Evolutionary conservation across 1,139 yeast genomes (phyloP).

Genomic region (Suzukiozyma palmioleophila): DNA sequence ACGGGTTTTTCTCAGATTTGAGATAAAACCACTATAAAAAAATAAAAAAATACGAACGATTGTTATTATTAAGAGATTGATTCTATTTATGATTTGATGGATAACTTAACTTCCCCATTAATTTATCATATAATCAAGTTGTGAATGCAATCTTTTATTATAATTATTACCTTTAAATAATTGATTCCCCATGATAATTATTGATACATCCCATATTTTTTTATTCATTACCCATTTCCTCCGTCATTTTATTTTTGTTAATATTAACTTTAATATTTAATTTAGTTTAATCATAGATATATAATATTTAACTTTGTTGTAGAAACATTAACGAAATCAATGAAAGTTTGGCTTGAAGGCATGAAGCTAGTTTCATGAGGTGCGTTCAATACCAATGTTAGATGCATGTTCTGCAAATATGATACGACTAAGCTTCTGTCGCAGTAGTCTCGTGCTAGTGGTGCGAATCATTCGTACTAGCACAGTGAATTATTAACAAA

Average conservation of each 20-base stretch:
- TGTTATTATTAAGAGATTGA: slow-evolving; percentile 1
- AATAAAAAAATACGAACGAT: slow-evolving; percentile 1
- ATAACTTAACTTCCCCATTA: slow-evolving; percentile 3
- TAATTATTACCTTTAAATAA: slow-evolving; percentile 2
- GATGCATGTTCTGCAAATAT: no score
- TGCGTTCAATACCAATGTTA: no score
- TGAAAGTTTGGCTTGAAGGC: no score
- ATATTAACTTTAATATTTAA: slow-evolving; percentile 3
- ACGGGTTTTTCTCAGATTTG: not conserved
- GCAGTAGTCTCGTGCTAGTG: no score
- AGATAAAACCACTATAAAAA: not conserved
- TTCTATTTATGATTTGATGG: not conserved
- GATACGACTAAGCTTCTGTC: no score
- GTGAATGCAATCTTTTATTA: not conserved
- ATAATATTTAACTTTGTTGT: slow-evolving; percentile 2
- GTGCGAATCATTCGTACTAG: no score
- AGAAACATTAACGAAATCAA: not conserved
- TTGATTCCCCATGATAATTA: slow-evolving; percentile 5
- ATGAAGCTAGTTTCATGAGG: no score
- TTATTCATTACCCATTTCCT: slow-evolving; percentile 3
- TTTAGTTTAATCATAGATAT: slow-evolving; percentile 4
- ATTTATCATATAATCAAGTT: not conserved
- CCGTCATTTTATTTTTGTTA: slow-evolving; percentile 4
- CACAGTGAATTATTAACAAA: no score
- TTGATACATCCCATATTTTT: slow-evolving; percentile 3